Evolutionary conservation across 2,329 filamentous ascomycete species (phyloP).

Genomic region (Allantophomopsis cytisporea): DNA sequence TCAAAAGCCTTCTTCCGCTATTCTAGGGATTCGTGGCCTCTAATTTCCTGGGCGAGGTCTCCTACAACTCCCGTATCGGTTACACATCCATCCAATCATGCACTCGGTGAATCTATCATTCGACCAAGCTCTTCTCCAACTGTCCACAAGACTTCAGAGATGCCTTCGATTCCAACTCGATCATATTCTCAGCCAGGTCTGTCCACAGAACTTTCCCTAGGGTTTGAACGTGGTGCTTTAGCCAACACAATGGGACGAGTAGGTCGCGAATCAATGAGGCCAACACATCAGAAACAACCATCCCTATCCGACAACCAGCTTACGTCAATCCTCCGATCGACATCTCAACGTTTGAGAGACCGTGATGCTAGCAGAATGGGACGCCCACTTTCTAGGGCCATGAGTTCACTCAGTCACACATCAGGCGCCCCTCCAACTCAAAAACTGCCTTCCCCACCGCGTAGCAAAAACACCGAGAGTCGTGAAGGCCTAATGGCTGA

Average conservation of each 20-base stretch:
- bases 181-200: background rate
- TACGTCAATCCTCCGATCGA: constrained; percentile 12
- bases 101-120: too few species aligned
- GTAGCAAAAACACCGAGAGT: constrained; percentile 6
- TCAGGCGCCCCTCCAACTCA: constrained; percentile 11
- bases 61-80: background rate
- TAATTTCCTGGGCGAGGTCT: background rate
- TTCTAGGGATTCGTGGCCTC: background rate
- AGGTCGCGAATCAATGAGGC: too few species aligned
- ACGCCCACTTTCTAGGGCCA: constrained; percentile 9
- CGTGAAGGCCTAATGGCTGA: constrained; percentile 5
- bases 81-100: background rate
- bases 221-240: too few species aligned
- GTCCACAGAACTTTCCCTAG: too few species aligned
- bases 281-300: background rate
- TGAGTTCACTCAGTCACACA: constrained; percentile 7
- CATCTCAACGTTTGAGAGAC: constrained; percentile 11
- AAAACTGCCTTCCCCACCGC: constrained; percentile 9
- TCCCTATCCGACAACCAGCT: constrained; percentile 11
- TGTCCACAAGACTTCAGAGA: too few species aligned
- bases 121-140: too few species aligned
- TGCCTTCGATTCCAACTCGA: background rate
- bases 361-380: constrained; percentile 2
- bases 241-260: too few species aligned
- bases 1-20: background rate